Conservation (phyloP, 306 rosid genomes). For the Pterocarpus macrocarpus region DNA sequence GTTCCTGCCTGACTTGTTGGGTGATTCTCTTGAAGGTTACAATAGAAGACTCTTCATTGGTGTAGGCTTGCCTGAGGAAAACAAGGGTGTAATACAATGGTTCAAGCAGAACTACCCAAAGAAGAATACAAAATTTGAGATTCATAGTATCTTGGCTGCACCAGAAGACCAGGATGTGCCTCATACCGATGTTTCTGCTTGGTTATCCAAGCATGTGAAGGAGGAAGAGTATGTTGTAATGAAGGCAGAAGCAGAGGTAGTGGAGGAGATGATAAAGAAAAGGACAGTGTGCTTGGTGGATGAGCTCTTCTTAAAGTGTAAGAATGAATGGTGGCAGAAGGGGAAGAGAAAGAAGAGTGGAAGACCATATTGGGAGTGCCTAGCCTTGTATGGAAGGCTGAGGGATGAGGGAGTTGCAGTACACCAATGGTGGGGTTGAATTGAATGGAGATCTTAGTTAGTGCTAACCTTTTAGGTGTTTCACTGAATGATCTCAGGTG, state of each 20-base stretch:
- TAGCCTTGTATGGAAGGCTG: conserved; percentile 73
- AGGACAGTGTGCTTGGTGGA: conserved; percentile 64
- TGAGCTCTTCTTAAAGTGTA: conserved; percentile 78
- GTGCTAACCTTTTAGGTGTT: conserved; percentile 9
- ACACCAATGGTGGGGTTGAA: conserved; percentile 78
- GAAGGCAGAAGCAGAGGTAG: conserved; percentile 73
- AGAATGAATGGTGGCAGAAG: conserved; percentile 69
- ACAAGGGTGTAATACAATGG: conserved; percentile 52
- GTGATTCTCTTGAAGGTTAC: conserved; percentile 59
- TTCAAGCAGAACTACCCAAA: conserved; percentile 65
- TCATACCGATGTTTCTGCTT: conserved; percentile 49
- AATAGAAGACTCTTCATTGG: conserved; percentile 56
- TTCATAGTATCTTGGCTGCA: conserved; percentile 40
- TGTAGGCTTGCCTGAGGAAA: conserved; percentile 58
- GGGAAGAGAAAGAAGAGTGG: conserved; percentile 48
- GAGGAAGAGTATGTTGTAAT: conserved; percentile 74
- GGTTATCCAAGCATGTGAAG: conserved; percentile 61
- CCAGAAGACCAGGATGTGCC: conserved; percentile 4
- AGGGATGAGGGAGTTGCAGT: conserved; percentile 78
- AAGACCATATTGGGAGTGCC: conserved; percentile 77
- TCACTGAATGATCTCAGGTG: neutral
- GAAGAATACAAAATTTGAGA: conserved; percentile 61
- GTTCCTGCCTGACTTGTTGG: conserved; percentile 67
- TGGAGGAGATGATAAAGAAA: conserved; percentile 63
- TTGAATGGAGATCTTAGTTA: neutral